phyloP scores from a whole-genome alignment of 202 grass and related monocot genomes.

The Setaria italica region DNA sequence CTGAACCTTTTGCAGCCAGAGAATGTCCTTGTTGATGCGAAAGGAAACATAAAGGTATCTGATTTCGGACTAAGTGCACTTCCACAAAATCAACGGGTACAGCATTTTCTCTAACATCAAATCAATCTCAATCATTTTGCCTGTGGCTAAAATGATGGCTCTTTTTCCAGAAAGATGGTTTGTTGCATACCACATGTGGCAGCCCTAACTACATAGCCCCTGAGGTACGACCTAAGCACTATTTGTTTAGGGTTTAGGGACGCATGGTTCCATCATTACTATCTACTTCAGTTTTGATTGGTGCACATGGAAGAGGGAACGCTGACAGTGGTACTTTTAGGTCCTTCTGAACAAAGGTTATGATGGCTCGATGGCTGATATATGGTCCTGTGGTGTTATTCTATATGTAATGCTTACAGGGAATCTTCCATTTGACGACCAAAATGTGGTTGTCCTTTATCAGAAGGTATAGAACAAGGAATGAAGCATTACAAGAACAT shows the following conservation, averaged over 20 bases:
- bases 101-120: conserved; percentile 8
- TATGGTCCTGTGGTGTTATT: conserved; percentile 95
- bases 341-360: conserved; percentile 90
- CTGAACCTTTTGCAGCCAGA: conserved; percentile 67
- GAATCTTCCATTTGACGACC: conserved; percentile 82
- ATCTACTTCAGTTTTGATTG: conserved; percentile 12
- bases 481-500: conserved; percentile 20
- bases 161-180: conserved; percentile 82
- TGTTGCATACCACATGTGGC: conserved; percentile 92
- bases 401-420: conserved; percentile 92
- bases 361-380: conserved; percentile 81
- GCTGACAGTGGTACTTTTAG: conserved; percentile 54
- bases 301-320: conserved; percentile 16
- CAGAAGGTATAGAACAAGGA: conserved; percentile 70
- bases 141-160: conserved; percentile 14
- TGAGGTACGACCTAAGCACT: conserved; percentile 57
- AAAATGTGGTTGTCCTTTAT: conserved; percentile 75
- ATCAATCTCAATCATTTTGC: conserved; percentile 34
- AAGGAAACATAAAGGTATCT: conserved; percentile 97
- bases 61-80: conserved; percentile 91
- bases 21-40: conserved; percentile 91
- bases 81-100: conserved; percentile 79
- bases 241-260: not conserved
- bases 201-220: conserved; percentile 97
- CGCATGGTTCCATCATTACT: conserved; percentile 29